A percentile compares a stretch with the other conserved stretches of the same genome.
These are phyloP conservation scores for Kalmusia sp. DNA, from an alignment of 2,329 filamentous ascomycete genomes.

Conservation along the genomic window DNA sequence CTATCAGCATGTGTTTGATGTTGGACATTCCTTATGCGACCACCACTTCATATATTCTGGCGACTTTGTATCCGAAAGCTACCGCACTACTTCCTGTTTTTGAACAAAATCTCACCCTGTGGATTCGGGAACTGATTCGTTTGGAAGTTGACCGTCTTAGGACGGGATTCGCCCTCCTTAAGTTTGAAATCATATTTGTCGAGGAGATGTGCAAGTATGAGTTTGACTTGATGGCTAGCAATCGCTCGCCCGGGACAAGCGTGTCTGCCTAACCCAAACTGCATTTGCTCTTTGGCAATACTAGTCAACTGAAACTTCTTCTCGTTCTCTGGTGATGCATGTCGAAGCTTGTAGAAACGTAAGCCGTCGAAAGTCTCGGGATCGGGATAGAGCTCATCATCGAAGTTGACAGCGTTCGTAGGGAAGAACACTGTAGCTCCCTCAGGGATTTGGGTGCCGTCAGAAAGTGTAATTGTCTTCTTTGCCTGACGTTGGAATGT, in stretches of 20 bases:
- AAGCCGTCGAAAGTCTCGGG: constrained; percentile 10
- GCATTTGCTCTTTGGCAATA: background rate
- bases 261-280: constrained; percentile 8
- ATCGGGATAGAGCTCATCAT: constrained; percentile 2
- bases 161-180: background rate
- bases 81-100: background rate
- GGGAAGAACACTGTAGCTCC: background rate
- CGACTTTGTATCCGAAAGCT: no score
- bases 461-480: background rate
- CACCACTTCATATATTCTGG: no score
- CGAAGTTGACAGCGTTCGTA: background rate
- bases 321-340: constrained; percentile 1
- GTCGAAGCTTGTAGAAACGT: constrained; percentile 13
- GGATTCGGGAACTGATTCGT: background rate
- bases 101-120: background rate
- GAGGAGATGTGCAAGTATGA: constrained; percentile 8
- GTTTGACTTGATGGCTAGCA: constrained; percentile 5
- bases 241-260: constrained; percentile 12
- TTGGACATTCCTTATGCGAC: no score
- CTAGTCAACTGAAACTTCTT: background rate
- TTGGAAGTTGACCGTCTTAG: constrained; percentile 11
- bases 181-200: constrained; percentile 4
- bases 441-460: constrained; percentile 1
- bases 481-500: constrained; percentile 33
- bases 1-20: no score